These are phyloP conservation scores for Tuber borchii DNA, from an alignment of 495 filamentous ascomycete species.

Conservation along the genomic window DNA sequence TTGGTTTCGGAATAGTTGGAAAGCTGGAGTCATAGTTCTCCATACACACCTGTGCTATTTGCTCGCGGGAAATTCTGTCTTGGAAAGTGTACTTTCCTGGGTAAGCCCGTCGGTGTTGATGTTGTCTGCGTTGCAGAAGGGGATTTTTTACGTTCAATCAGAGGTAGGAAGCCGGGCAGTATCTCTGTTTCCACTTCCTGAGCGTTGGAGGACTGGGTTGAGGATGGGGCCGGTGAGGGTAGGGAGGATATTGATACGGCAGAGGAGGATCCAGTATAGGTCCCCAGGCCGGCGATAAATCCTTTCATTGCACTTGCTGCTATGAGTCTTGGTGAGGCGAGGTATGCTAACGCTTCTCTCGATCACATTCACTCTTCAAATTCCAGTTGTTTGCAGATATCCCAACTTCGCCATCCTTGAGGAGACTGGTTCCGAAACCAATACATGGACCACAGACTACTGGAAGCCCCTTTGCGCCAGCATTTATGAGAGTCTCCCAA, in stretches of 20 bases:
- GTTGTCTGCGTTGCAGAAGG: slow-evolving; percentile 66
- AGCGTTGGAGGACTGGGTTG: slow-evolving; percentile 19
- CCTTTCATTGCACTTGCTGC: slow-evolving; percentile 79
- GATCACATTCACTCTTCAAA: slow-evolving; percentile 92
- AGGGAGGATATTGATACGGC: slow-evolving; percentile 19
- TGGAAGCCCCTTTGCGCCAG: slow-evolving; percentile 68
- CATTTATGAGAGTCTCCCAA: slow-evolving; percentile 77
- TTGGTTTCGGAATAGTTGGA: slow-evolving; percentile 50
- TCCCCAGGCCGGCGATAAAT: slow-evolving; percentile 70
- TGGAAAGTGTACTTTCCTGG: slow-evolving; percentile 87
- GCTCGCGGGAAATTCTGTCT: slow-evolving; percentile 65
- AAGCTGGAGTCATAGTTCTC: slow-evolving; percentile 81
- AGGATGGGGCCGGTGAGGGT: slow-evolving; percentile 7
- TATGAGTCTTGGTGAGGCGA: slow-evolving; percentile 84
- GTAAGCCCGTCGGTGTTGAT: slow-evolving; percentile 81
- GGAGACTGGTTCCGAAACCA: slow-evolving; percentile 74
- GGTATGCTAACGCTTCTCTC: slow-evolving; percentile 75
- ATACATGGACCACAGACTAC: slow-evolving; percentile 88
- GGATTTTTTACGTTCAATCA: slow-evolving; percentile 59
- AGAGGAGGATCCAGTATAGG: slow-evolving; percentile 49
- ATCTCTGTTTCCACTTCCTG: slow-evolving; percentile 51
- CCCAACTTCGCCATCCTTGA: slow-evolving; percentile 82
- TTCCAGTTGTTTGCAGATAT: slow-evolving; percentile 85
- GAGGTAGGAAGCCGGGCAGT: slow-evolving; percentile 64
- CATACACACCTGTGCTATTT: slow-evolving; percentile 88